Evolutionary conservation across 78 protist species (phyloP).

Genomic region (Planoprotostelium fungivorum): DNA sequence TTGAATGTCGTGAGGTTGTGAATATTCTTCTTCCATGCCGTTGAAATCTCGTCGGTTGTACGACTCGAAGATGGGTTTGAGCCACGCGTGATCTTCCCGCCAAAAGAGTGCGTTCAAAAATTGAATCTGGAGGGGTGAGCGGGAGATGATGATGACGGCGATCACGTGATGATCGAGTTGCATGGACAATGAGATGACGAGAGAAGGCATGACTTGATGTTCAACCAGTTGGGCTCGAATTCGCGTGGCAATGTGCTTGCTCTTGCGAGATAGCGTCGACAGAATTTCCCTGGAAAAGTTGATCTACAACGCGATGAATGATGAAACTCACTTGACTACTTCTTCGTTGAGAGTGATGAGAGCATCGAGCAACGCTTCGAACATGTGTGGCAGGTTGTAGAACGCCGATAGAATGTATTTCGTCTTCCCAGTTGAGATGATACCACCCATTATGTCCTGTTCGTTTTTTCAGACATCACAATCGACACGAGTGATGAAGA

Average conservation of each 20-base stretch:
- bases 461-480: neutral
- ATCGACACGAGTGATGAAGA: neutral
- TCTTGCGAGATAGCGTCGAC: neutral
- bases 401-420: neutral
- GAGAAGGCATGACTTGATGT: neutral
- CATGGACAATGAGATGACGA: neutral
- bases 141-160: neutral
- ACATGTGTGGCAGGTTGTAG: neutral
- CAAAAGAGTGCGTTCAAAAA: neutral
- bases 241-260: neutral
- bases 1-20: neutral
- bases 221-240: neutral
- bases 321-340: neutral
- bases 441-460: neutral
- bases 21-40: neutral
- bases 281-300: neutral
- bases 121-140: neutral
- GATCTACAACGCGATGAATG: too few species aligned
- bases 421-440: neutral
- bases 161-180: neutral
- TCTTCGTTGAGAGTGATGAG: neutral
- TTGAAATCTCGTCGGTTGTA: neutral
- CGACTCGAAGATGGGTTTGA: neutral
- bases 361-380: neutral
- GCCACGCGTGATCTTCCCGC: neutral